These are phyloP conservation scores for Ceratobasidium sp. DNA, from an alignment of 1,284 basidiomycete species.

Conservation along the genomic window DNA sequence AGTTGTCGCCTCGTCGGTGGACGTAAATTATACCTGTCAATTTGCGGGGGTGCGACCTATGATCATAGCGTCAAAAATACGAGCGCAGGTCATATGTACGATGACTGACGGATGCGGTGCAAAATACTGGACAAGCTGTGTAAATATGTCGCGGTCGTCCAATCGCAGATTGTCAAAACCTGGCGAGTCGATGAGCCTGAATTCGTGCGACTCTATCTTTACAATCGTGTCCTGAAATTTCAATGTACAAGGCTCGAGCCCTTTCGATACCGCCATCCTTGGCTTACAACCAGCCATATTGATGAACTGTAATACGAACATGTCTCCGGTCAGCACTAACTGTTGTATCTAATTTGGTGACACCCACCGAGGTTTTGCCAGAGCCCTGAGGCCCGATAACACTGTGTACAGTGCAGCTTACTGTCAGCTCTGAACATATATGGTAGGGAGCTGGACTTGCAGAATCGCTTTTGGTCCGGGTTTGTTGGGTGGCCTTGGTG, in stretches of 20 bases:
- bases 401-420: not conserved
- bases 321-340: not conserved
- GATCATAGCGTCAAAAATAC: not conserved
- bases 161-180: conserved; percentile 5
- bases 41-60: not conserved
- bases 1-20: not conserved
- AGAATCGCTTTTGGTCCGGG: not conserved
- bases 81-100: not conserved
- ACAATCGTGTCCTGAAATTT: not conserved
- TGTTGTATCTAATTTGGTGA: not conserved
- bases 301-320: not conserved
- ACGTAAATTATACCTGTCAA: conserved; percentile 24
- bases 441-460: not conserved
- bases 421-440: not conserved
- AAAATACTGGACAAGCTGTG: not conserved
- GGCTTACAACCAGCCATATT: not conserved
- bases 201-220: not conserved
- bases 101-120: not conserved
- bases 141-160: conserved; percentile 11
- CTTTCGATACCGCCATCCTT: no score
- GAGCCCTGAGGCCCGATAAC: conserved; percentile 15
- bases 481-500: not conserved
- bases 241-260: not conserved
- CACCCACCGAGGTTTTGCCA: conserved; percentile 18
- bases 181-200: conserved; percentile 30